Evolutionary conservation across 164 flowering plant genomes (phyloP), one percentile per base, ranked within the genome.

Genomic region (Chimonanthus praecox): DNA sequence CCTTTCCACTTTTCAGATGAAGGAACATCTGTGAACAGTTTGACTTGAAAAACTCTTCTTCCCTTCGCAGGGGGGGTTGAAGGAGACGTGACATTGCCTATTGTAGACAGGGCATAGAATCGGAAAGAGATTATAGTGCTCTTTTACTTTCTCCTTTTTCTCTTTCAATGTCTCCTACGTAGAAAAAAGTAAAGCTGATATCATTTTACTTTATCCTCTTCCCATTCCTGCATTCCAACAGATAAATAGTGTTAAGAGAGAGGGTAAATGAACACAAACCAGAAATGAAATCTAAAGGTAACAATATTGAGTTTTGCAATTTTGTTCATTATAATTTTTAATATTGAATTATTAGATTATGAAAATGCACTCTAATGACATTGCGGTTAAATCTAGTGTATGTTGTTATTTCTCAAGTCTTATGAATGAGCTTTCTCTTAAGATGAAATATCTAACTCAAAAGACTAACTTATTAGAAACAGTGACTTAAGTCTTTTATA

Each of bases 51-150:
- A 21, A 11, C 18, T 33, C 21, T 10, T 43, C 33, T 48, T 20
- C 18, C 21, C 33, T 48, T 33, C 33, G 0, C 8, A 54, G 49
- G 48, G 20, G 54, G 68, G 13, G n/a, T 44, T 33, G 13, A 51
- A n/a, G n/a, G 46, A 60, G 44, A 62, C 46, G 9, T 62, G 68
- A 63, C 11, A 13, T 49, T 72, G 74, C 74, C 74, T 66, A 68
- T 63, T 61, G 60, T 20, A 6, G 9, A 20, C 58, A 66, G 47
- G 63, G 68, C 74, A 63, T 46, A 72, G 49, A 72, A 72, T 72
- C 74, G 49, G 54, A 48, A 48, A 20, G 68, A 72, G 68, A 72
- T 72, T 66, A 6, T 45, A 21, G 7, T 2, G 72, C 15, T 6
- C 58, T 49, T 69, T 69, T 16, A 3, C 49, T 3, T 44, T 43